Evolutionary conservation across 2,329 filamentous ascomycete species (phyloP).

Genomic region (Aspergillus fructus): DNA sequence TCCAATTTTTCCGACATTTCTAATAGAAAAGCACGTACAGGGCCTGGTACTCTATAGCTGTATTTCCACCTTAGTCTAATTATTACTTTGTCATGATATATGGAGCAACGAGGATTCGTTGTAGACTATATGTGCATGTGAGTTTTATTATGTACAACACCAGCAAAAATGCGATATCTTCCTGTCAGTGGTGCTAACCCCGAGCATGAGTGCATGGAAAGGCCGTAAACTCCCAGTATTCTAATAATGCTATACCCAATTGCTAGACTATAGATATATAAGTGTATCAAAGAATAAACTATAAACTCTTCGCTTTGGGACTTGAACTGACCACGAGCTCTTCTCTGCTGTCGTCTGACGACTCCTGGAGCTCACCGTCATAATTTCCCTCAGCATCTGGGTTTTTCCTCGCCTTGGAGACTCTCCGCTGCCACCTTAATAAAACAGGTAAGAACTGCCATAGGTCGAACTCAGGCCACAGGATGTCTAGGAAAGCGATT

Average conservation of each 20-base stretch:
- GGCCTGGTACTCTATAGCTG: not conserved
- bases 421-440: slow-evolving; percentile 79
- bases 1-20: not conserved
- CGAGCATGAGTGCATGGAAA: not conserved
- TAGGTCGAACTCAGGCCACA: slow-evolving; percentile 96
- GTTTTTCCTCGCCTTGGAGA: slow-evolving; percentile 62
- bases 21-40: too few relatives aligned
- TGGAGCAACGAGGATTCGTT: not conserved
- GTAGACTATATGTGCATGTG: not conserved
- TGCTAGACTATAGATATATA: slow-evolving; percentile 7
- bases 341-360: slow-evolving; percentile 26
- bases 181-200: not conserved
- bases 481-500: slow-evolving; percentile 84
- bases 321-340: slow-evolving; percentile 14
- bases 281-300: slow-evolving; percentile 16
- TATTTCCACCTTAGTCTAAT: not conserved
- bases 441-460: slow-evolving; percentile 91
- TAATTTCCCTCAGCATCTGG: slow-evolving; percentile 57
- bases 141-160: slow-evolving; percentile 5
- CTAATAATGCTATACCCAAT: slow-evolving; percentile 4
- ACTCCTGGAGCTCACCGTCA: slow-evolving; percentile 51
- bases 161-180: not conserved
- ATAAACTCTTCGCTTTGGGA: slow-evolving; percentile 33
- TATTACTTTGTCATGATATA: not conserved
- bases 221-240: slow-evolving; percentile 2